A percentile compares a stretch with the other conserved stretches of the same genome.
phyloP scores from a whole-genome alignment of 768 basidiomycete species.

The Lepiota brunneoincarnata region DNA sequence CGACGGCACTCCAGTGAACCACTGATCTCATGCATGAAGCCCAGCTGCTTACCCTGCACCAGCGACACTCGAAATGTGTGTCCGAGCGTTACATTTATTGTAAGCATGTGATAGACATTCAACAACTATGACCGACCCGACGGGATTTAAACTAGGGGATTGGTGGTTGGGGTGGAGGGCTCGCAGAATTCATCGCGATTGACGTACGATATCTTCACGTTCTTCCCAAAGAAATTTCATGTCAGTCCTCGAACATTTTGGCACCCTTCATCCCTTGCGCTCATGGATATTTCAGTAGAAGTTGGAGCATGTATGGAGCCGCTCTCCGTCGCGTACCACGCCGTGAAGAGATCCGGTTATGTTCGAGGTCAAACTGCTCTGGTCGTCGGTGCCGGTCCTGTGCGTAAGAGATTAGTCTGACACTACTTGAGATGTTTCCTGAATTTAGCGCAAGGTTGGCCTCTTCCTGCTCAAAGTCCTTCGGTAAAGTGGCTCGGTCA shows the following conservation, averaged over 20 bases:
- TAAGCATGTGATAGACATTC: slow-evolving; percentile 17
- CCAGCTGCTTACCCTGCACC: slow-evolving; percentile 31
- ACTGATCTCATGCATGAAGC: slow-evolving; percentile 35
- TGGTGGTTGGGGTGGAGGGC: slow-evolving; percentile 39
- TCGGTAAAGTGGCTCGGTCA: slow-evolving; percentile 17
- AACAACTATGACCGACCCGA: neutral
- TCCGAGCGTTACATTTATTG: slow-evolving; percentile 30
- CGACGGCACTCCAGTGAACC: slow-evolving; percentile 32
- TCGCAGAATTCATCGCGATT: slow-evolving; percentile 38
- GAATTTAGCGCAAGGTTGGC: slow-evolving; percentile 29
- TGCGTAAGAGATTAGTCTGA: slow-evolving; percentile 19
- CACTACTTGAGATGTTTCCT: neutral
- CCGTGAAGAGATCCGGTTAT: slow-evolving; percentile 38
- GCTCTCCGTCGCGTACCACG: slow-evolving; percentile 43
- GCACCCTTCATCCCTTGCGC: neutral
- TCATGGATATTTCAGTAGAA: slow-evolving; percentile 31
- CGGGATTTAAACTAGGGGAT: slow-evolving; percentile 31
- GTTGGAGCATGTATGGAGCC: slow-evolving; percentile 47
- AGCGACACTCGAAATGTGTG: slow-evolving; percentile 33
- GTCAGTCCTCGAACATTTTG: slow-evolving; percentile 22
- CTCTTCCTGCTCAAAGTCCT: slow-evolving; percentile 36
- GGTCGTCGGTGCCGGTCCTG: slow-evolving; percentile 43
- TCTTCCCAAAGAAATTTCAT: slow-evolving; percentile 33
- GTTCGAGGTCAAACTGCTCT: slow-evolving; percentile 35
- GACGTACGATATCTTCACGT: slow-evolving; percentile 33